These are phyloP conservation scores for Phoma sp. DNA, from an alignment of 2,329 filamentous ascomycete genomes.

Conservation along the genomic window DNA sequence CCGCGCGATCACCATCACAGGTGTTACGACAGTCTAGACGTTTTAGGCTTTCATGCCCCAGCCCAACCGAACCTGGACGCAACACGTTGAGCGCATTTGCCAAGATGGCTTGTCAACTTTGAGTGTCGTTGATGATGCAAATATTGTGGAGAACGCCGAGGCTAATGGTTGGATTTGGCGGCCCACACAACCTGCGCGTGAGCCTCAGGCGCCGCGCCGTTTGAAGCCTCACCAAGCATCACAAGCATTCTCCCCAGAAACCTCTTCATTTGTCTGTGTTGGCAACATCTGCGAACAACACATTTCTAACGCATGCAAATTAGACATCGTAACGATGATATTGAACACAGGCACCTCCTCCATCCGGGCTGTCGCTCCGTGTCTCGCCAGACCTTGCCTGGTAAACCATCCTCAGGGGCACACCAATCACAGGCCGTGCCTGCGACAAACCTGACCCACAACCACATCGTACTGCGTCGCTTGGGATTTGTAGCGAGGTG, in stretches of 20 bases:
- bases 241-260: constrained; percentile 19
- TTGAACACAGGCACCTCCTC: constrained; percentile 7
- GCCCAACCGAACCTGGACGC: not conserved
- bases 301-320: not conserved
- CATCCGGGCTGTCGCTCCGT: not conserved
- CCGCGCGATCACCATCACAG: not conserved
- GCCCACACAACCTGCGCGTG: not conserved
- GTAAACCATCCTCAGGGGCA: constrained; percentile 5
- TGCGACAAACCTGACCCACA: constrained; percentile 10
- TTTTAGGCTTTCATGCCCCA: not conserved
- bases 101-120: not conserved
- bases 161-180: no score
- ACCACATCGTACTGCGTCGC: constrained; percentile 15
- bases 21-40: not conserved
- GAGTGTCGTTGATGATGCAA: constrained; percentile 16
- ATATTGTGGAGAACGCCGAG: constrained; percentile 12
- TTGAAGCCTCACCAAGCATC: constrained; percentile 19
- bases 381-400: constrained; percentile 9
- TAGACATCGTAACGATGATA: constrained; percentile 1
- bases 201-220: constrained; percentile 7
- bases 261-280: constrained; percentile 3
- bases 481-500: constrained; percentile 10
- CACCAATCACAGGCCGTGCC: constrained; percentile 8
- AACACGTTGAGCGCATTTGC: not conserved
- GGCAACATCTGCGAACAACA: not conserved